Evolutionary conservation across 352 stramenopile species (phyloP), one percentile per base, ranked within the genome.

Genomic region (Phytophthora chlamydospora): DNA sequence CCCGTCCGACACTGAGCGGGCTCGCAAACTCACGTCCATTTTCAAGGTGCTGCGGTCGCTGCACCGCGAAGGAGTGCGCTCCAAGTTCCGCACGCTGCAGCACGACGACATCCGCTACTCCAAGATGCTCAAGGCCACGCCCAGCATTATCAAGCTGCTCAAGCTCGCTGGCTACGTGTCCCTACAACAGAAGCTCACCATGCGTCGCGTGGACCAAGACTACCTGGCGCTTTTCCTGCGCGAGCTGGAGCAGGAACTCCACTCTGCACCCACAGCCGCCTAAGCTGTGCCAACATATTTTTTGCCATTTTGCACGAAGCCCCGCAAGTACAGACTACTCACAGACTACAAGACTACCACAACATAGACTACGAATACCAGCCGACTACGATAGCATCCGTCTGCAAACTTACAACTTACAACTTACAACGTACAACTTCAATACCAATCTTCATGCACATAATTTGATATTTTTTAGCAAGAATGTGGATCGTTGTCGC

Each of bases 91-190:
- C 35, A 83, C 81, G 31, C 52, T 93, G 21, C 71, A 82, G 29
- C 78, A 91, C 54, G 79, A 86, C 33, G 79, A 89, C 41, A 88
- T 93, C 54, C 79, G 79, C 44, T 93, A 93, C 61, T 72, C 76
- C 2, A 80, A 81, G 47, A 77, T 90, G 60, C 64, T 89, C 24
- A 51, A 83, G 42, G 77, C 85, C 33, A 89, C 81, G 9, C 84
- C 84, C 27, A 93, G 84, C 55, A 79, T 93, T 60, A 83, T 93
- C 33, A 78, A 84, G 66, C 59, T 93, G 44, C 71, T 93, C n/a
- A 85, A 86, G 46, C 71, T 93, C 33, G 80, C 84, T 42, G 84
- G 84, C 9, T 93, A 90, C 51, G 76, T 90, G 5, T 89, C 82
- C 27, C 63, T 89, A 43, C 78, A 85, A 44, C 70, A 88, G 36